Conservation (phyloP, 225 moss, liverwort and hornwort species). For the Ulota crispa region DNA sequence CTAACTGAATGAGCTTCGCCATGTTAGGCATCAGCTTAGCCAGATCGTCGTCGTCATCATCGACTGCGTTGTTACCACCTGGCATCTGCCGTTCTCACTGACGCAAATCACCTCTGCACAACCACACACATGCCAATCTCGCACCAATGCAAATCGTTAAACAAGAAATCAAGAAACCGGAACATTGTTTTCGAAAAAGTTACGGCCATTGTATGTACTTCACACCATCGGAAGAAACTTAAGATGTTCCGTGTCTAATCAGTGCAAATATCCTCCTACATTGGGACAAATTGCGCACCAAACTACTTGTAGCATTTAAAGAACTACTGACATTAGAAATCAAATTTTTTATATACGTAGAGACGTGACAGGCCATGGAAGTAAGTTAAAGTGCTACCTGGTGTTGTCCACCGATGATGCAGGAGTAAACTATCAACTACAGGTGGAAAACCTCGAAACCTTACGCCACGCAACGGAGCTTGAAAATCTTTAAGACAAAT, state of each 20-base stretch:
- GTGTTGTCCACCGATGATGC: background rate
- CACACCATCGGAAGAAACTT: background rate
- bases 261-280: background rate
- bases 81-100: conserved; percentile 25
- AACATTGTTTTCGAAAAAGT: background rate
- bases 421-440: background rate
- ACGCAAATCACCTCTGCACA: background rate
- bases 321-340: background rate
- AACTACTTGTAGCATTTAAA: background rate
- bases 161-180: conserved; percentile 1
- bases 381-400: background rate
- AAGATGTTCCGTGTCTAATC: background rate
- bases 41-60: conserved; percentile 24
- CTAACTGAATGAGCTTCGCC: conserved; percentile 35
- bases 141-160: background rate
- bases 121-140: background rate
- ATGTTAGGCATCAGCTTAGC: conserved; percentile 43
- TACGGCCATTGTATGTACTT: background rate
- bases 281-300: background rate
- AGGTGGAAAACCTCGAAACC: background rate
- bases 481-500: background rate
- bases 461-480: background rate
- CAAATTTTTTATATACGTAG: background rate
- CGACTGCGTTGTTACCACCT: conserved; percentile 11
- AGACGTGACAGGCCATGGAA: background rate